A percentile compares a stretch with the other conserved stretches of the same genome.
Evolutionary conservation across 179 eudicot species (phyloP).

Genomic region (Sideroxylon spinosum): DNA sequence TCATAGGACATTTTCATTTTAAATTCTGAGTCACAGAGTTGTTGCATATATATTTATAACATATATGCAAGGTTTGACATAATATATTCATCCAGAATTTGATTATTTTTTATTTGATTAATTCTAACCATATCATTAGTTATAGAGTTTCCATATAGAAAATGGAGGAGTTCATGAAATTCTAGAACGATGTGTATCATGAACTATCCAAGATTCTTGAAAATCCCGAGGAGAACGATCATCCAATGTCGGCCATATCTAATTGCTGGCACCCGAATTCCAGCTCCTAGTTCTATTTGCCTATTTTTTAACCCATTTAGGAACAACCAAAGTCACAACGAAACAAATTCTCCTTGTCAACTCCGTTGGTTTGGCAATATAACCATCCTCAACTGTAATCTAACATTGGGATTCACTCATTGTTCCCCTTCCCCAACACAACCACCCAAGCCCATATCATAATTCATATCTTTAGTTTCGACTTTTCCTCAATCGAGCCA

Average conservation of each 20-base stretch:
- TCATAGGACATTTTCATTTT: too few species aligned
- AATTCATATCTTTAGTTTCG: neutral
- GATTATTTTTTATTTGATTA: neutral
- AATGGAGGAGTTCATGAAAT: neutral
- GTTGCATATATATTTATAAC: too few species aligned
- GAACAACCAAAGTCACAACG: neutral
- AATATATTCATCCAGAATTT: neutral
- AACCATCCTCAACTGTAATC: neutral
- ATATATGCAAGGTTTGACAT: neutral
- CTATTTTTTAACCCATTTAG: neutral
- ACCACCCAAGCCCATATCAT: neutral
- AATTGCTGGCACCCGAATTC: neutral
- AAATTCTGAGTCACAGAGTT: too few species aligned
- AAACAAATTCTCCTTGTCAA: neutral
- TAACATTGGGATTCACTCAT: slow-evolving; percentile 12
- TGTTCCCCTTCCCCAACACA: neutral
- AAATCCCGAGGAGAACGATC: neutral
- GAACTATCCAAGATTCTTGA: neutral
- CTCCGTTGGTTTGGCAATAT: slow-evolving; percentile 11
- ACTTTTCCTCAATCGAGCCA: neutral
- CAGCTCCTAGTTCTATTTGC: neutral
- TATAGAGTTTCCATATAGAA: neutral
- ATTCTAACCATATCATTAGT: neutral
- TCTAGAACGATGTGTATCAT: neutral
- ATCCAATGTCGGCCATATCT: neutral